These are phyloP conservation scores for Cyclotella baltica DNA, from an alignment of 108 stramenopile genomes.

Conservation along the genomic window DNA sequence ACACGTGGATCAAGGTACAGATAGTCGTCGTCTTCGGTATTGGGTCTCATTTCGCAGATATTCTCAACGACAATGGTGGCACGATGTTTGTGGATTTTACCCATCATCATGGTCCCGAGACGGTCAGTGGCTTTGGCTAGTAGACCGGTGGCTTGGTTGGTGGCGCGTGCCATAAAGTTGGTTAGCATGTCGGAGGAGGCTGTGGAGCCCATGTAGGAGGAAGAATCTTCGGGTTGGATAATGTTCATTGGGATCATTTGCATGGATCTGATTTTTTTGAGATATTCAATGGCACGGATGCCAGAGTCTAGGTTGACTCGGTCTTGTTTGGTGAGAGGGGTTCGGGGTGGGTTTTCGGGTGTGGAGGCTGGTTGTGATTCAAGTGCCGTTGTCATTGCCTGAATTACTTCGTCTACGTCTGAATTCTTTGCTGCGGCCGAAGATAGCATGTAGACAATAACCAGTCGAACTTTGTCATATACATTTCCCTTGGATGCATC, in stretches of 20 bases:
- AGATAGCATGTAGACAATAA: conserved; percentile 86
- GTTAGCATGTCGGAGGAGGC: conserved; percentile 67
- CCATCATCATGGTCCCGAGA: conserved; percentile 86
- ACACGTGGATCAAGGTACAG: conserved; percentile 95
- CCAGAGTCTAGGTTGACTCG: conserved; percentile 59
- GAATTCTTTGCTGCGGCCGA: conserved; percentile 70
- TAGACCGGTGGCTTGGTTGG: conserved; percentile 90
- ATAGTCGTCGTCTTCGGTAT: conserved; percentile 94
- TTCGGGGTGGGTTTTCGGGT: conserved; percentile 46
- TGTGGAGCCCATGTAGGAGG: conserved; percentile 3
- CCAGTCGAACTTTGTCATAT: conserved; percentile 94
- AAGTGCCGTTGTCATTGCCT: conserved; percentile 72
- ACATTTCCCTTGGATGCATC: conserved; percentile 92
- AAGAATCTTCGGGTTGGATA: conserved; percentile 19
- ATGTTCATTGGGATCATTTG: conserved; percentile 80
- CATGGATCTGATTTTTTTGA: conserved; percentile 90
- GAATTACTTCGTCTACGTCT: conserved; percentile 87
- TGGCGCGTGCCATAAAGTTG: conserved; percentile 89
- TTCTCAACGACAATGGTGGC: conserved; percentile 94
- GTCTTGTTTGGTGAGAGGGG: conserved; percentile 69
- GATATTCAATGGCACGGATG: conserved; percentile 75
- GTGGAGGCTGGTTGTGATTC: conserved; percentile 51
- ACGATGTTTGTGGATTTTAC: conserved; percentile 88
- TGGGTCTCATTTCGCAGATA: conserved; percentile 88
- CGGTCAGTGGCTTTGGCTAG: conserved; percentile 93